Percentiles rank a stretch among this genome's conserved stretches.
These are phyloP conservation scores for Candida stauntonica DNA, from an alignment of 805 yeast genomes.

Conservation along the genomic window DNA sequence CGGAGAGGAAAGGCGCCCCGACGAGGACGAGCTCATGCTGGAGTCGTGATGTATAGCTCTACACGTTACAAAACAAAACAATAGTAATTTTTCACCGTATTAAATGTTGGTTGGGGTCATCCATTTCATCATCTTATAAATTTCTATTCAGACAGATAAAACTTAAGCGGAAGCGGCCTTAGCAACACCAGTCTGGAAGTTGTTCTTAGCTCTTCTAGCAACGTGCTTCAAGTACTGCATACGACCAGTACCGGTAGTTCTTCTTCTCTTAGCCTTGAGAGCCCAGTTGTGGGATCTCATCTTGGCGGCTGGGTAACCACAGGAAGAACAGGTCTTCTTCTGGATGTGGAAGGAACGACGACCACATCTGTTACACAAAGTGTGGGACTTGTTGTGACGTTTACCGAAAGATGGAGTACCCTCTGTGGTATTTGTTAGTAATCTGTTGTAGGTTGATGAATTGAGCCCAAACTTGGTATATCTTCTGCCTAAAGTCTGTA, in stretches of 20 bases:
- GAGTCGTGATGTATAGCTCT: too few relatives aligned
- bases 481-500: too few relatives aligned
- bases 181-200: constrained; percentile 88
- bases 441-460: constrained; percentile 5
- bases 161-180: constrained; percentile 61
- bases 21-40: constrained; percentile 8
- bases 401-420: constrained; percentile 99
- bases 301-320: constrained; percentile 99
- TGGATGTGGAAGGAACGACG: constrained; percentile 98
- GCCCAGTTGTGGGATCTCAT: constrained; percentile 99
- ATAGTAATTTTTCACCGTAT: background rate
- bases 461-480: too few relatives aligned
- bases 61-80: too few relatives aligned
- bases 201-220: constrained; percentile 97
- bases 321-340: constrained; percentile 97
- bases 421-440: constrained; percentile 52
- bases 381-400: constrained; percentile 99
- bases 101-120: constrained; percentile 10
- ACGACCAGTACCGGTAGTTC: constrained; percentile 99
- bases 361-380: constrained; percentile 99
- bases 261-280: constrained; percentile 98
- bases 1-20: constrained; percentile 1
- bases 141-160: constrained; percentile 17
- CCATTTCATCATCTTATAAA: constrained; percentile 15
- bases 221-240: constrained; percentile 96